phyloP scores from a whole-genome alignment of 2,329 filamentous ascomycete species.

The Alternaria gaisen region DNA sequence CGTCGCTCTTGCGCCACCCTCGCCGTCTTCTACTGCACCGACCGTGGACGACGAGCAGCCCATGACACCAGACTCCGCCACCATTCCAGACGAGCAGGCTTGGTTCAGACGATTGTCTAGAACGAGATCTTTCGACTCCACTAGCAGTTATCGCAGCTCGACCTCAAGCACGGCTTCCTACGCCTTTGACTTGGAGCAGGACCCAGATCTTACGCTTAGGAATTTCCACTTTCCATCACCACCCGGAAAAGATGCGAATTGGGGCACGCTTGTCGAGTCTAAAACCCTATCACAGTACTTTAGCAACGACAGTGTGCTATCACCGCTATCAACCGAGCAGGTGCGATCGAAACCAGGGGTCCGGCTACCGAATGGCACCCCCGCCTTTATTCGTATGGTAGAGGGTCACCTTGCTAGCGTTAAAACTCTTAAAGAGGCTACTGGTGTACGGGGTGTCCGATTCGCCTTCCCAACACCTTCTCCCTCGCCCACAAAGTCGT shows the following conservation, averaged over 20 bases:
- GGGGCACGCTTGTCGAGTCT: neutral
- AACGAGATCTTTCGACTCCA: slow-evolving; percentile 33
- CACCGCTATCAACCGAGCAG: neutral
- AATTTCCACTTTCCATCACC: slow-evolving; percentile 10
- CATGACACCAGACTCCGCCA: slow-evolving; percentile 28
- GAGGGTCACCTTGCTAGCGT: slow-evolving; percentile 39
- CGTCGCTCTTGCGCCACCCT: slow-evolving; percentile 23
- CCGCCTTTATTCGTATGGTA: slow-evolving; percentile 40
- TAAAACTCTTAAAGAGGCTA: slow-evolving; percentile 29
- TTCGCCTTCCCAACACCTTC: slow-evolving; percentile 27
- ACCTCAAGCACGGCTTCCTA: slow-evolving; percentile 37
- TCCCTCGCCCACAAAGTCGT: slow-evolving; percentile 25
- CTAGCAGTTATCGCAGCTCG: slow-evolving; percentile 17
- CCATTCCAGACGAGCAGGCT: slow-evolving; percentile 21
- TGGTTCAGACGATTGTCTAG: slow-evolving; percentile 26
- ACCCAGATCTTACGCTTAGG: slow-evolving; percentile 13
- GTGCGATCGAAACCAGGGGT: slow-evolving; percentile 1
- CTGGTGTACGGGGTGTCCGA: slow-evolving; percentile 19
- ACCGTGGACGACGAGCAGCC: slow-evolving; percentile 28
- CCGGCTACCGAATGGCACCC: slow-evolving; percentile 35
- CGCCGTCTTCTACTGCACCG: slow-evolving; percentile 14
- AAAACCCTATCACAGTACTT: neutral
- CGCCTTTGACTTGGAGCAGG: slow-evolving; percentile 18
- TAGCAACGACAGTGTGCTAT: slow-evolving; percentile 4
- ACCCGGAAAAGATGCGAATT: slow-evolving; percentile 1